phyloP scores from a whole-genome alignment of 2,329 filamentous ascomycete species.

The Beauveria australis region DNA sequence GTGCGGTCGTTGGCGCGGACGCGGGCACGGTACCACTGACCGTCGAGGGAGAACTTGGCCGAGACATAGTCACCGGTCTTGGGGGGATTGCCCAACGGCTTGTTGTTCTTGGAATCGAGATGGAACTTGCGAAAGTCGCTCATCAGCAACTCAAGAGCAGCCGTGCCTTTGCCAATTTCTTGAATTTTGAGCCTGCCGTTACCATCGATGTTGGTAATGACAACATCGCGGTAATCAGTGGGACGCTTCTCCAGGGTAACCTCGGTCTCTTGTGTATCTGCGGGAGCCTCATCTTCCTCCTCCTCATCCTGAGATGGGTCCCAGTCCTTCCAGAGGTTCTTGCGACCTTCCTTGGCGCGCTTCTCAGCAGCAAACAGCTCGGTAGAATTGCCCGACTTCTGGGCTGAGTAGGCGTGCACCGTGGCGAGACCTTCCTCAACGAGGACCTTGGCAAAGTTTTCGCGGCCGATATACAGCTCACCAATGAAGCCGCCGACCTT shows the following conservation, averaged over 20 bases:
- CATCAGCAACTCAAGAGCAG: conserved; percentile 81
- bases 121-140: conserved; percentile 87
- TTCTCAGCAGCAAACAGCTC: conserved; percentile 85
- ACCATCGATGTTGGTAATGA: conserved; percentile 82
- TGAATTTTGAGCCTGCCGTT: conserved; percentile 84
- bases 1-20: conserved; percentile 89
- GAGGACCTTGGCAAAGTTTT: conserved; percentile 89
- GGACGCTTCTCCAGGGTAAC: conserved; percentile 57
- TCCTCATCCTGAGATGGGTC: conserved; percentile 77
- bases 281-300: conserved; percentile 43
- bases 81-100: conserved; percentile 63
- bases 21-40: conserved; percentile 89
- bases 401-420: conserved; percentile 90
- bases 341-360: conserved; percentile 79
- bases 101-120: conserved; percentile 70
- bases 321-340: conserved; percentile 89
- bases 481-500: conserved; percentile 98
- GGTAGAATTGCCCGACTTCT: conserved; percentile 82
- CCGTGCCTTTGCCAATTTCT: conserved; percentile 78
- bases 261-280: conserved; percentile 39
- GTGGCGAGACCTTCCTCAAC: conserved; percentile 90
- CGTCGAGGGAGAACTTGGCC: conserved; percentile 81
- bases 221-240: conserved; percentile 82
- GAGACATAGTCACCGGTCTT: conserved; percentile 90
- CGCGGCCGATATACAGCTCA: conserved; percentile 83